Evolutionary conservation across 75 land plant species (phyloP), one percentile per base, ranked within the genome.

Genomic region (Larix kaempferi): DNA sequence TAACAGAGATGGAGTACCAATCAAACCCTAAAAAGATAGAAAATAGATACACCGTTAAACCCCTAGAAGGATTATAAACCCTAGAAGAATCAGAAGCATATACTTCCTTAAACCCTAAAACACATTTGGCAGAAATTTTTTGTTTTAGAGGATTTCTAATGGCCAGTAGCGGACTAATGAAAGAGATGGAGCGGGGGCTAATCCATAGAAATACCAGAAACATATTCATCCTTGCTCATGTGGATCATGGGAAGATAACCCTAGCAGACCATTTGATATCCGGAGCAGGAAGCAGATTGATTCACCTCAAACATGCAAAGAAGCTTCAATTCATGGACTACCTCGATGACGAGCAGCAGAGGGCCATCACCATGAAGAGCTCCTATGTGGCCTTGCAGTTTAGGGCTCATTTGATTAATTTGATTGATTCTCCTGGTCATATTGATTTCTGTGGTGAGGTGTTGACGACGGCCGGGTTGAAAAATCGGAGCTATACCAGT

Each of bases 291-390:
- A 91, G 87, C 41, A 94, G 94, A 27, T 65, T 96, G 71, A 76
- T 95, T 25, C 92, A 91, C 72, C 90, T 88, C 6, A 86, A 89
- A 74, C 89, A 85, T 26, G 99, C 99, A 13, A 97, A 97, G 19
- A 80, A 79, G 75, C 75, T 96, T 14, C 73, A 97, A 57, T 91
- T 84, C 78, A 80, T 94, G 87, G 99, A 96, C 74, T 92, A 80
- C 62, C 77, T 91, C 5, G 97, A 93, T 49, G 99, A 96, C 15
- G 99, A 96, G 83, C 97, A 91, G 78, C 79, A 90, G 67, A 86
- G 99, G 5, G 99, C 94, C 12, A 94, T 96, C 62, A 96, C 99
- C 2, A 96, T 96, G 97, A 96, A 96, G 86, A 94, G 97, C 78
- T 89, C 99, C 5, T 93, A 93, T 14, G 89, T 96, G 56, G 76